Evolutionary conservation across 371 early-diverging fungal genomes (phyloP), one percentile per base, ranked within the genome.

Genomic region (Apophysomyces trapeziformis): DNA sequence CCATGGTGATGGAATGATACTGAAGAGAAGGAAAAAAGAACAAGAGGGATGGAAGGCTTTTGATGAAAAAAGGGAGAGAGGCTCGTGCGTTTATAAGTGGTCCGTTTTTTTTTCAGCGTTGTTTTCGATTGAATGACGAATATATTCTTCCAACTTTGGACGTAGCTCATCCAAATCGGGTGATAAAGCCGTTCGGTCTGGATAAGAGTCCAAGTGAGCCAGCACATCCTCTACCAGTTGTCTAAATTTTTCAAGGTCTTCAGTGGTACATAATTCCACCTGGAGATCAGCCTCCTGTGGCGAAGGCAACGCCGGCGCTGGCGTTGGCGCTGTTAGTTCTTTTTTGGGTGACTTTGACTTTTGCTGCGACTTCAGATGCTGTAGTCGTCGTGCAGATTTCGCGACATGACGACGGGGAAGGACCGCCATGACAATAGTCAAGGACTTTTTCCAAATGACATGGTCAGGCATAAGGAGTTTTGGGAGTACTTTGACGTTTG

Each of bases 121-220:
- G n/a, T 21, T 50, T 16, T 50, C 54, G 54, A 50, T 32, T 9
- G 21, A 50, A 21, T 21, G 32, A 26, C 32, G n/a, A 35, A 56
- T 54, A 37, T 71, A 68, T 8, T 46, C 70, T 44, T 70, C 45
- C 43, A 73, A 18, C 35, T 61, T 63, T 8, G 73, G 70, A 39
- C 67, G 69, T 13, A 73, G 58, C 39, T 43, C 64, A 21, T 64
- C 67, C 7, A 73, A 60, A 39, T 70, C 70, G 26, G 54, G 58
- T 7, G 73, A 73, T 14, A 67, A 70, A 12, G 67, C 73, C 18
- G 70, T 50, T 43, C 64, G 63, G 57, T 73, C 61, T 38, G 73
- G 70, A 57, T 67, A 73, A 1, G 73, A 70, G 13, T 73, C 73
- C 44, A 73, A 64, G 59, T 73, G 67, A 9, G 54, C 67, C 18